Evolutionary conservation across 805 yeast genomes (phyloP).

Genomic region (Candida xiaguanensis): DNA sequence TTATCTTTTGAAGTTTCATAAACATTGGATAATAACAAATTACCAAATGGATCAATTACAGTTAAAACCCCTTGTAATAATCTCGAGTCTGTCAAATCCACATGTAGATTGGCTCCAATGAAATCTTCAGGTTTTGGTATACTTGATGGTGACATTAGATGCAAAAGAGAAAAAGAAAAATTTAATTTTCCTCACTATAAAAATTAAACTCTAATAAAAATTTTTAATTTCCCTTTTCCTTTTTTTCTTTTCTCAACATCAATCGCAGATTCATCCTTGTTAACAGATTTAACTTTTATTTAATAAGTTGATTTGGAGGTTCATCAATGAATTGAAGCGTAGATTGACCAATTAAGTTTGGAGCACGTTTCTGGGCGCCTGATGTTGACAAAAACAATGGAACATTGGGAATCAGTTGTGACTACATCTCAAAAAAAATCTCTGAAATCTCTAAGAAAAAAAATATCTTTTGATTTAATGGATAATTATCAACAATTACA

Average conservation of each 20-base stretch:
- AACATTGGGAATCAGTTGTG: slow-evolving; percentile 46
- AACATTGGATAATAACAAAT: slow-evolving; percentile 32
- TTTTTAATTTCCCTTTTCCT: slow-evolving; percentile 1
- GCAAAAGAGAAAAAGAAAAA: too few relatives aligned
- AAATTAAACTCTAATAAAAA: background rate
- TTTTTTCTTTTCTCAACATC: slow-evolving; percentile 26
- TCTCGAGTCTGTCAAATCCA: slow-evolving; percentile 28
- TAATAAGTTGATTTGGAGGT: slow-evolving; percentile 18
- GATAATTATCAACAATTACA: slow-evolving; percentile 13
- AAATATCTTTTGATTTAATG: too few relatives aligned
- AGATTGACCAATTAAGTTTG: slow-evolving; percentile 30
- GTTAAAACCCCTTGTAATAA: slow-evolving; percentile 35
- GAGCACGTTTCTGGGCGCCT: slow-evolving; percentile 49
- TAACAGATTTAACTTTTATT: slow-evolving; percentile 14
- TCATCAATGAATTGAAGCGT: slow-evolving; percentile 33
- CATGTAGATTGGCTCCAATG: slow-evolving; percentile 28
- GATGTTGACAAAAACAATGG: slow-evolving; percentile 36
- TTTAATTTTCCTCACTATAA: slow-evolving; percentile 4
- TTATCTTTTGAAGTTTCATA: slow-evolving; percentile 29
- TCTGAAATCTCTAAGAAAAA: background rate
- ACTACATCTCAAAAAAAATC: slow-evolving; percentile 21
- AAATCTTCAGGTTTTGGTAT: slow-evolving; percentile 17
- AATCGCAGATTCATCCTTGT: slow-evolving; percentile 36
- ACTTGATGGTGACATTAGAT: slow-evolving; percentile 1
- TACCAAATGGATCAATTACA: slow-evolving; percentile 43